Evolutionary conservation across 495 filamentous ascomycete species (phyloP).

Genomic region (Daldinia loculata): DNA sequence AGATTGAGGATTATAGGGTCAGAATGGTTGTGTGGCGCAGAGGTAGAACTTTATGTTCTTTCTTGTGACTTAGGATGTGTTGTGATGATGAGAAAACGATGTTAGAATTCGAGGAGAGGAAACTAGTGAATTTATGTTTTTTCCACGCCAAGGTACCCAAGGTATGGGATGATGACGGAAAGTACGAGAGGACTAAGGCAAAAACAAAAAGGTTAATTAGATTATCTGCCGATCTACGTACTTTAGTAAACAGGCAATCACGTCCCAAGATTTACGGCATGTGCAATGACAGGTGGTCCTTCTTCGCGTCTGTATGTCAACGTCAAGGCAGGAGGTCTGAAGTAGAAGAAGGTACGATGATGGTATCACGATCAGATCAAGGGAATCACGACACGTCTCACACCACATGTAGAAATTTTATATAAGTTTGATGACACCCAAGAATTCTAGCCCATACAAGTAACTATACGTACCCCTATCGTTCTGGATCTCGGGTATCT

Average conservation of each 20-base stretch:
- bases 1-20: not conserved
- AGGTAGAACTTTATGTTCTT: not conserved
- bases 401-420: constrained; percentile 11
- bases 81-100: not conserved
- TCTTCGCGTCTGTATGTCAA: not conserved
- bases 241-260: constrained; percentile 10
- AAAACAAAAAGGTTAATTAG: constrained; percentile 1
- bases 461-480: not conserved
- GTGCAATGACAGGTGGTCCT: not conserved
- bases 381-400: constrained; percentile 32
- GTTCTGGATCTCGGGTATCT: not conserved
- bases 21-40: not conserved
- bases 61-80: not conserved
- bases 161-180: not conserved
- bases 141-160: not conserved
- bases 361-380: constrained; percentile 15
- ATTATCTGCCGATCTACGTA: not conserved
- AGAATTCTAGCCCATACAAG: not conserved
- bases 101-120: constrained; percentile 13
- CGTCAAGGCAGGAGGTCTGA: not conserved
- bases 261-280: constrained; percentile 13
- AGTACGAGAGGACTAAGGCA: constrained; percentile 2
- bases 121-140: constrained; percentile 31
- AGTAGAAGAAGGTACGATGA: not conserved
- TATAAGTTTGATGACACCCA: not conserved